A percentile compares a stretch with the other conserved stretches of the same genome.
These are phyloP conservation scores for Thelephora terrestris DNA, from an alignment of 1,284 basidiomycete species.

Conservation along the genomic window DNA sequence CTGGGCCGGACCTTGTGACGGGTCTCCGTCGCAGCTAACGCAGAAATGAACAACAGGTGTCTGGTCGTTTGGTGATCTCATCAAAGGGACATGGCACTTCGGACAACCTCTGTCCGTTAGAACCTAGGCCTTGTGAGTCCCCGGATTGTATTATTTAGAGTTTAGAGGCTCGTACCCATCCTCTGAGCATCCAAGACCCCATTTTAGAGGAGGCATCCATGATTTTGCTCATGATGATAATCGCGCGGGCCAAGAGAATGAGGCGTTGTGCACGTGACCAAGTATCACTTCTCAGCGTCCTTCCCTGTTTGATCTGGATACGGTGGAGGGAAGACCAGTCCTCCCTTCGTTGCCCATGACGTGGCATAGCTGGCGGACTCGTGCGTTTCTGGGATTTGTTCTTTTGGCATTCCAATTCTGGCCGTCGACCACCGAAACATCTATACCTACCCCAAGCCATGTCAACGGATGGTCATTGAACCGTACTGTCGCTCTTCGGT, in stretches of 20 bases:
- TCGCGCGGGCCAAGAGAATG: not conserved
- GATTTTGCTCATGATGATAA: slow-evolving; percentile 36
- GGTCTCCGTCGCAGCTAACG: slow-evolving; percentile 40
- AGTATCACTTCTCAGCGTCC: not conserved
- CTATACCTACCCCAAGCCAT: not conserved
- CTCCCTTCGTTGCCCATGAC: not conserved
- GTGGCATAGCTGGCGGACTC: not conserved
- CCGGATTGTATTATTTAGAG: no score
- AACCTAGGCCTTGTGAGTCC: slow-evolving; percentile 31
- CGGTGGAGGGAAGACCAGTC: not conserved
- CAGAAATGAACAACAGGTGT: slow-evolving; percentile 44
- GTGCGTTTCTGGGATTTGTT: not conserved
- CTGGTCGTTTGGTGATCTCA: slow-evolving; percentile 51
- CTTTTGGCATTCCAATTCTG: not conserved
- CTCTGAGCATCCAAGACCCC: slow-evolving; percentile 65
- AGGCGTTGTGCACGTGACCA: not conserved
- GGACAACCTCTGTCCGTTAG: slow-evolving; percentile 57
- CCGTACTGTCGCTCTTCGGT: not conserved
- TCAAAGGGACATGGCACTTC: slow-evolving; percentile 52
- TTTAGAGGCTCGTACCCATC: slow-evolving; percentile 45
- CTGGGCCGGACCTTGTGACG: not conserved
- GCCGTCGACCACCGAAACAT: not conserved
- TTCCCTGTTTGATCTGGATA: not conserved
- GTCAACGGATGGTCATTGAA: not conserved
- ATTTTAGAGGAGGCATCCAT: slow-evolving; percentile 48